phyloP scores from a whole-genome alignment of 768 basidiomycete genomes.

The Mycena galericulata region DNA sequence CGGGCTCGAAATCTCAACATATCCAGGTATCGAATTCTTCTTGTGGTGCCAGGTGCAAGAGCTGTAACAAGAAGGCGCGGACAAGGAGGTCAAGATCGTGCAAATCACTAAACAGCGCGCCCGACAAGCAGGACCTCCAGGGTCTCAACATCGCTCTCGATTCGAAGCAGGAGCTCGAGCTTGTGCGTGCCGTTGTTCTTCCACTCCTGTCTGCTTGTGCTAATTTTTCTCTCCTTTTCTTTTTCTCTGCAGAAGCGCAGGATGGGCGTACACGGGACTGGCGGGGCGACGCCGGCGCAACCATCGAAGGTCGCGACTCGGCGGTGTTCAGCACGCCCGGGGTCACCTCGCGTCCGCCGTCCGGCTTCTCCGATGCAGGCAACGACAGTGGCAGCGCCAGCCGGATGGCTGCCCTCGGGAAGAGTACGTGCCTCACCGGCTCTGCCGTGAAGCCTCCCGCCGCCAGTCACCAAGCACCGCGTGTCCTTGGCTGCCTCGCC shows the following conservation, averaged over 20 bases:
- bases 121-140: conserved; percentile 79
- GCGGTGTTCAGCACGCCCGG: conserved; percentile 67
- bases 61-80: conserved; percentile 84
- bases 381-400: conserved; percentile 51
- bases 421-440: conserved; percentile 62
- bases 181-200: conserved; percentile 69
- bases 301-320: conserved; percentile 59
- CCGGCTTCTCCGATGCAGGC: conserved; percentile 64
- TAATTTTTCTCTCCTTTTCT: not conserved
- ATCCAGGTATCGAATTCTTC: no score
- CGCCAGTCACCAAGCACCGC: conserved; percentile 46
- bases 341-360: conserved; percentile 62
- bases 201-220: not conserved
- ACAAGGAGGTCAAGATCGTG: conserved; percentile 84
- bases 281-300: conserved; percentile 66
- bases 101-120: conserved; percentile 76
- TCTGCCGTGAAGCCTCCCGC: conserved; percentile 37
- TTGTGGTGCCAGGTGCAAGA: conserved; percentile 73
- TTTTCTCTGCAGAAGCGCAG: conserved; percentile 64
- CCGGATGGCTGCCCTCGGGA: conserved; percentile 58
- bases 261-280: conserved; percentile 66
- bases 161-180: conserved; percentile 92
- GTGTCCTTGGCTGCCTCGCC: conserved; percentile 52
- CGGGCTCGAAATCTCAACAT: no score
- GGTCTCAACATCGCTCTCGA: conserved; percentile 94